These are phyloP conservation scores for Calocera viscosa DNA, from an alignment of 768 basidiomycete genomes.

Conservation along the genomic window DNA sequence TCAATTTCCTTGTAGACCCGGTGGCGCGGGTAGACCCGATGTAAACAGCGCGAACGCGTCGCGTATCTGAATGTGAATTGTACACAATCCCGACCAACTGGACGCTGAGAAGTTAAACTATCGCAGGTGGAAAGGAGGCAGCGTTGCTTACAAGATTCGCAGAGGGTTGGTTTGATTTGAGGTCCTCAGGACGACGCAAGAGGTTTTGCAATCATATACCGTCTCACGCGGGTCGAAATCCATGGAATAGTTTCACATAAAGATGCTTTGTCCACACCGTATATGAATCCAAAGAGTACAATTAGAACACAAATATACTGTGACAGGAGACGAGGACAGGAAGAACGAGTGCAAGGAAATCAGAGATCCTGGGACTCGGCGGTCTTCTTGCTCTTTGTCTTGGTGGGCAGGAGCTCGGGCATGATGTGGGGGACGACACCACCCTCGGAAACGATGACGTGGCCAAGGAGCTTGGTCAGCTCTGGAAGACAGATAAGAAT, in stretches of 20 bases:
- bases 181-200: too few species aligned
- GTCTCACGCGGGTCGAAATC: too few species aligned
- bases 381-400: conserved; percentile 37
- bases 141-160: too few species aligned
- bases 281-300: conserved; percentile 4
- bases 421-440: conserved; percentile 78
- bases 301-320: conserved; percentile 9
- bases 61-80: background rate
- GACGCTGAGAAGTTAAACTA: too few species aligned
- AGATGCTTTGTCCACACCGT: background rate
- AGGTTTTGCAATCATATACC: too few species aligned
- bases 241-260: too few species aligned
- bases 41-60: conserved; percentile 2
- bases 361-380: conserved; percentile 12
- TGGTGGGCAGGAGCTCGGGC: conserved; percentile 42
- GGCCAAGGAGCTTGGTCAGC: conserved; percentile 67
- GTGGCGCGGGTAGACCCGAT: background rate
- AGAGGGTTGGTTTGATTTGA: too few species aligned
- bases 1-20: background rate
- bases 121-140: too few species aligned
- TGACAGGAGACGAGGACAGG: background rate
- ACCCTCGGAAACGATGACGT: conserved; percentile 82
- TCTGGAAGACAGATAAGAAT: conserved; percentile 25
- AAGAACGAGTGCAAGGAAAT: background rate
- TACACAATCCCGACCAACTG: too few species aligned